These are phyloP conservation scores for Alectoria sarmentosa DNA, from an alignment of 495 filamentous ascomycete species.

Conservation along the genomic window DNA sequence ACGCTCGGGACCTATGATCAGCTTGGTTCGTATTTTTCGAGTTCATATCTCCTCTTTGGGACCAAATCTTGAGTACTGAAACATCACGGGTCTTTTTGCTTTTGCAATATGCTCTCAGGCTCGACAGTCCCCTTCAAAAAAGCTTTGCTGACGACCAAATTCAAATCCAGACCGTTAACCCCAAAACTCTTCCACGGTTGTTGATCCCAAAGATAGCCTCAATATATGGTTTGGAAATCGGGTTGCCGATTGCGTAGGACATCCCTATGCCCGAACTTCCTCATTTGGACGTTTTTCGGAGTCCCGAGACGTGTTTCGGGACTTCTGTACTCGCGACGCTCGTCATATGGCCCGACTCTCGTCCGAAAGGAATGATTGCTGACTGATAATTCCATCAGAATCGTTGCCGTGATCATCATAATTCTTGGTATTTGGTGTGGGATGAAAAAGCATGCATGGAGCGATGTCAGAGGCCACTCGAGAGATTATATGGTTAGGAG, in stretches of 20 bases:
- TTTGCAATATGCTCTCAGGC: no score
- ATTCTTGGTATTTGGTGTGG: conserved; percentile 21
- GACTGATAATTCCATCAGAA: not conserved
- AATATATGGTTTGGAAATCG: conserved; percentile 22
- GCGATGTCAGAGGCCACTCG: conserved; percentile 14
- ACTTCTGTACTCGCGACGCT: not conserved
- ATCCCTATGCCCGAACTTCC: not conserved
- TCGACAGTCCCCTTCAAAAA: no score
- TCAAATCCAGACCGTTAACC: conserved; percentile 3
- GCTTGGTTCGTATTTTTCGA: conserved; percentile 3
- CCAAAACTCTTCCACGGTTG: conserved; percentile 16
- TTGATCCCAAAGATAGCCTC: conserved; percentile 13
- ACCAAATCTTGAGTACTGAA: no score
- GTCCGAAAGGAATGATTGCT: not conserved
- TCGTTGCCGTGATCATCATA: conserved; percentile 22
- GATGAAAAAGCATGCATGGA: conserved; percentile 18
- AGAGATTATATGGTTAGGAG: conserved; percentile 23
- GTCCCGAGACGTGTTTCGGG: not conserved
- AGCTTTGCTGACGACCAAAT: not conserved
- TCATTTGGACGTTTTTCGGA: not conserved
- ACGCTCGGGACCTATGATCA: conserved; percentile 17
- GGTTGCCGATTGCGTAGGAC: conserved; percentile 18
- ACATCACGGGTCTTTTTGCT: no score
- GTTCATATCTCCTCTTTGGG: not conserved
- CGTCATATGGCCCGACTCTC: no score